phyloP scores from a whole-genome alignment of 2,329 filamentous ascomycete species.

The Pezizomycotina sp. region DNA sequence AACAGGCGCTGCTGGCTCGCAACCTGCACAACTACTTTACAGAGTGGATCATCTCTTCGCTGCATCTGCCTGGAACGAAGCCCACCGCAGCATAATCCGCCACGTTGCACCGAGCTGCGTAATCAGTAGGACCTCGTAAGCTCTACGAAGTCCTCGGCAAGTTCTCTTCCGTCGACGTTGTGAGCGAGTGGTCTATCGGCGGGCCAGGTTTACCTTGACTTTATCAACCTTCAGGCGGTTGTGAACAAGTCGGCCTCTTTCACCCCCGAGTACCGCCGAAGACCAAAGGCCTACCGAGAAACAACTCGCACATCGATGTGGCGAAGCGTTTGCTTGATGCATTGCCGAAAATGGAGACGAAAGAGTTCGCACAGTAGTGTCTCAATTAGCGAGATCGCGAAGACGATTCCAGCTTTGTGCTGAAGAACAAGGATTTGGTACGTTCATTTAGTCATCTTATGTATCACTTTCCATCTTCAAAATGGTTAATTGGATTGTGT shows the following conservation, averaged over 20 bases:
- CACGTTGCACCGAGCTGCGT: conserved; percentile 68
- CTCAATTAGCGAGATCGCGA: conserved; percentile 67
- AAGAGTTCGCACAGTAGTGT: conserved; percentile 45
- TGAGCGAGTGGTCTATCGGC: conserved; percentile 60
- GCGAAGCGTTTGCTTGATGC: conserved; percentile 35
- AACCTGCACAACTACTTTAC: conserved; percentile 48
- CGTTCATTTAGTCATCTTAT: conserved; percentile 24
- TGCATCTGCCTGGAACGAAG: conserved; percentile 59
- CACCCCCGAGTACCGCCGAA: conserved; percentile 22
- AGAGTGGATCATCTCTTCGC: conserved; percentile 70
- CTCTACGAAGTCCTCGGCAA: conserved; percentile 53
- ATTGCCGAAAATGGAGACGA: conserved; percentile 31
- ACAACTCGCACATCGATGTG: conserved; percentile 28
- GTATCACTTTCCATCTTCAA: conserved; percentile 26
- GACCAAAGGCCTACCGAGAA: conserved; percentile 25
- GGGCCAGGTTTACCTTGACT: conserved; percentile 63
- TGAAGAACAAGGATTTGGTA: conserved; percentile 44
- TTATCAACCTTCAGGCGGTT: conserved; percentile 35
- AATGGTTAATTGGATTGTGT: not conserved
- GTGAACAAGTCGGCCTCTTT: conserved; percentile 25
- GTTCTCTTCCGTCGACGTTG: conserved; percentile 47
- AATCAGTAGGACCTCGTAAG: conserved; percentile 60
- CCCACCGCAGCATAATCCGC: conserved; percentile 65
- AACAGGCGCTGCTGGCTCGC: conserved; percentile 52
- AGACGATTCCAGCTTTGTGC: conserved; percentile 50